These are phyloP conservation scores for Colletotrichum kahawae DNA, from an alignment of 2,329 filamentous ascomycete genomes.

Conservation along the genomic window DNA sequence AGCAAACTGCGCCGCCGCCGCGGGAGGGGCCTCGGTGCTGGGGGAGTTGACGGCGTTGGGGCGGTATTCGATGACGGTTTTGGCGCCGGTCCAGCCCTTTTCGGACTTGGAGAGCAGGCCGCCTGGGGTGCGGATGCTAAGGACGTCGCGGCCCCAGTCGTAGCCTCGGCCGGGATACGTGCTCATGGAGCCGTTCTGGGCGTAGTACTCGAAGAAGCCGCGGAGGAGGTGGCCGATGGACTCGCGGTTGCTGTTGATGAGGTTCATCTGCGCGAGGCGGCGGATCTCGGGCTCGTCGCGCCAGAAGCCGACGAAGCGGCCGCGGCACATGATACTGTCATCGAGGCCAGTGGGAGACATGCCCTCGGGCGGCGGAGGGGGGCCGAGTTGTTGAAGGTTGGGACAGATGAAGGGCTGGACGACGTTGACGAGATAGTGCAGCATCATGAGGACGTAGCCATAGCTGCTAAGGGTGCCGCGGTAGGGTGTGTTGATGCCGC, in stretches of 20 bases:
- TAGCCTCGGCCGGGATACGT: slow-evolving; percentile 64
- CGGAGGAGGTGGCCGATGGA: slow-evolving; percentile 74
- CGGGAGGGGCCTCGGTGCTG: neutral
- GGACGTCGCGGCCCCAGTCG: slow-evolving; percentile 79
- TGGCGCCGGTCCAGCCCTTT: slow-evolving; percentile 88
- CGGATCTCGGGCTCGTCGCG: slow-evolving; percentile 74
- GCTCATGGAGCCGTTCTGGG: slow-evolving; percentile 62
- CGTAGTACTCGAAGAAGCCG: slow-evolving; percentile 90
- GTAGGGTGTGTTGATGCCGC: slow-evolving; percentile 87
- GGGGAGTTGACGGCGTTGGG: slow-evolving; percentile 11
- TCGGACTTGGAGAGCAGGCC: slow-evolving; percentile 75
- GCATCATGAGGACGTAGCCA: slow-evolving; percentile 89
- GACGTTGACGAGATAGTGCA: slow-evolving; percentile 89
- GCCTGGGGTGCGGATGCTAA: slow-evolving; percentile 75
- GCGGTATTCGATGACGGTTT: slow-evolving; percentile 54
- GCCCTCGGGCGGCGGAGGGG: slow-evolving; percentile 40
- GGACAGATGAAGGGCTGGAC: slow-evolving; percentile 81
- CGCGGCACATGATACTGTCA: slow-evolving; percentile 58
- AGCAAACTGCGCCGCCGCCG: neutral
- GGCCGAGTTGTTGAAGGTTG: slow-evolving; percentile 73
- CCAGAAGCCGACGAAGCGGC: slow-evolving; percentile 79
- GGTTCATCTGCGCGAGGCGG: slow-evolving; percentile 59
- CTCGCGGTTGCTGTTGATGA: slow-evolving; percentile 72
- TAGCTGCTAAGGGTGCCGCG: slow-evolving; percentile 88
- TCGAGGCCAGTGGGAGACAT: slow-evolving; percentile 34